These are phyloP conservation scores for Barnettozyma botsteinii DNA, from an alignment of 805 yeast genomes.

Conservation along the genomic window DNA sequence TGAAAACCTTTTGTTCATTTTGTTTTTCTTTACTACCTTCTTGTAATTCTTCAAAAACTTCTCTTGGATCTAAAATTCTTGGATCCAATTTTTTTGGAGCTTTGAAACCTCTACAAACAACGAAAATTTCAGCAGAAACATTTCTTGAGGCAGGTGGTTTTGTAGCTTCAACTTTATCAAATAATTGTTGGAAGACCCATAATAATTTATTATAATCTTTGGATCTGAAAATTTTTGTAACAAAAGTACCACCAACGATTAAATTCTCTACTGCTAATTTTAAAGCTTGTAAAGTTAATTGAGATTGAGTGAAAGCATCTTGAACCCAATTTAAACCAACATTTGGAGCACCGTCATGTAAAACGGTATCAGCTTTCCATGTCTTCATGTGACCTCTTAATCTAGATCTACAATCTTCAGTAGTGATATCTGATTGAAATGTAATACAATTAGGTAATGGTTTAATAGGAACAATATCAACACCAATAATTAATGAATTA, in stretches of 20 bases:
- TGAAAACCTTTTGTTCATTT: constrained; percentile 87
- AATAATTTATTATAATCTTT: constrained; percentile 94
- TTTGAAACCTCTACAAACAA: constrained; percentile 91
- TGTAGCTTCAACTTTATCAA: constrained; percentile 96
- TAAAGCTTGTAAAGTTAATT: constrained; percentile 87
- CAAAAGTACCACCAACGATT: constrained; percentile 88
- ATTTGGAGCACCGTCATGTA: constrained; percentile 99
- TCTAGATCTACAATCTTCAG: constrained; percentile 94
- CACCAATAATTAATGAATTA: constrained; percentile 92
- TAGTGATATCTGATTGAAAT: constrained; percentile 94
- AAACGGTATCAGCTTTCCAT: constrained; percentile 97
- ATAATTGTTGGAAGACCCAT: constrained; percentile 96
- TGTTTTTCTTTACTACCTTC: constrained; percentile 53
- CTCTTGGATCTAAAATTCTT: constrained; percentile 81
- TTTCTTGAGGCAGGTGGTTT: constrained; percentile 99
- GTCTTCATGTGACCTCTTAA: constrained; percentile 95
- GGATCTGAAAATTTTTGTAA: constrained; percentile 96
- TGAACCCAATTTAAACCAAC: constrained; percentile 99
- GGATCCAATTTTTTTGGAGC: constrained; percentile 96
- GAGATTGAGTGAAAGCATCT: constrained; percentile 98
- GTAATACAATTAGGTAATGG: constrained; percentile 93
- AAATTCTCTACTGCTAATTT: constrained; percentile 92
- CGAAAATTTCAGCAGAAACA: constrained; percentile 98
- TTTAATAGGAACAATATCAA: constrained; percentile 96
- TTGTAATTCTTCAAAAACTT: constrained; percentile 88